Conservation (phyloP, 805 yeast species). For the Suhomyces sp. region DNA sequence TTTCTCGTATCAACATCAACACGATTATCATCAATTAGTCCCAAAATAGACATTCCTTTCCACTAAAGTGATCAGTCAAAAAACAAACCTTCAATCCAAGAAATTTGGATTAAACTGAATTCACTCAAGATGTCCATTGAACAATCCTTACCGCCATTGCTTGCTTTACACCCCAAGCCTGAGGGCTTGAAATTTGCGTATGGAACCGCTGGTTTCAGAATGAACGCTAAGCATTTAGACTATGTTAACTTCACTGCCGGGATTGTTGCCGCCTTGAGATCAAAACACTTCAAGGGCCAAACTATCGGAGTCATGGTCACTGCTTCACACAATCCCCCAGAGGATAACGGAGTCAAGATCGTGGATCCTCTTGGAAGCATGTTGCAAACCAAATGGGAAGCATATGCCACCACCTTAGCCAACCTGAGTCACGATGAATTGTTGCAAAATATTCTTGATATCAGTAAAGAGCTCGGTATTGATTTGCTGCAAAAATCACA, state of each 20-base stretch:
- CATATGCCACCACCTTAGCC: conserved; percentile 74
- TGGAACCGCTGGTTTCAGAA: conserved; percentile 98
- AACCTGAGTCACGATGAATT: conserved; percentile 57
- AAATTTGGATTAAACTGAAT: too few species aligned
- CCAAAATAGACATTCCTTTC: too few species aligned
- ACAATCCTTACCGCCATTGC: conserved; percentile 1
- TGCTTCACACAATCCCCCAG: conserved; percentile 92
- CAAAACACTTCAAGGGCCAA: conserved; percentile 64
- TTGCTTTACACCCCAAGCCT: conserved; percentile 45
- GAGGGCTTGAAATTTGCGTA: conserved; percentile 49
- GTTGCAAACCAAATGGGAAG: conserved; percentile 85
- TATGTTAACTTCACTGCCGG: conserved; percentile 78
- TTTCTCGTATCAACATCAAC: too few species aligned
- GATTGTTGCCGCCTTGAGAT: conserved; percentile 76
- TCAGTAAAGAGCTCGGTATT: conserved; percentile 45
- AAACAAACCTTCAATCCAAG: too few species aligned
- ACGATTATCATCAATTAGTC: too few species aligned
- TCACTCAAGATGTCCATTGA: conserved; percentile 12
- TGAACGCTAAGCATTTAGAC: conserved; percentile 65
- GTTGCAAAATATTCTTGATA: conserved; percentile 31
- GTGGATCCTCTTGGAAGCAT: conserved; percentile 92
- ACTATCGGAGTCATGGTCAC: conserved; percentile 95
- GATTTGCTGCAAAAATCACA: conserved; percentile 43
- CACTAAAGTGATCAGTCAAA: too few species aligned
- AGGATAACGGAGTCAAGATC: conserved; percentile 52